phyloP scores from a whole-genome alignment of 2,329 filamentous ascomycete genomes.

The Fusarium poae region DNA sequence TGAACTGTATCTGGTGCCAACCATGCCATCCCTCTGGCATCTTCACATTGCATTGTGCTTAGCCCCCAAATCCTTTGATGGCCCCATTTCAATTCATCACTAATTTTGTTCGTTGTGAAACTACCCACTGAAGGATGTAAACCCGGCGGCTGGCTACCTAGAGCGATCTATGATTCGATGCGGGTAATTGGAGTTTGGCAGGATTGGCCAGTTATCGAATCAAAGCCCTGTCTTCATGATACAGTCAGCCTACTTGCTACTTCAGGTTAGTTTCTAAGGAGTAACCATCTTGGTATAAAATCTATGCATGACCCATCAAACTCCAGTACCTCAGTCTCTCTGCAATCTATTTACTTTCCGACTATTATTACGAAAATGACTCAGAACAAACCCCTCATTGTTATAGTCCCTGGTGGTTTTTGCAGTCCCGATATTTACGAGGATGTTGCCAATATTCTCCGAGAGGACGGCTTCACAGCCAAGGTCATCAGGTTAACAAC shows the following conservation, averaged over 20 bases:
- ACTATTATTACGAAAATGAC: neutral
- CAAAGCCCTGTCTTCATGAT: neutral
- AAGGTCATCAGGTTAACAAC: neutral
- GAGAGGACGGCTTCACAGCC: neutral
- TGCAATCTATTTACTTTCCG: neutral
- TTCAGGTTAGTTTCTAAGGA: neutral
- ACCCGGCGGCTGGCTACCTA: neutral
- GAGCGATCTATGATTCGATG: neutral
- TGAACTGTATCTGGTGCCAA: rapidly evolving
- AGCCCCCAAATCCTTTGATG: neutral
- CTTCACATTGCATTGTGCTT: neutral
- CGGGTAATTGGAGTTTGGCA: neutral
- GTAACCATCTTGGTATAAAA: neutral
- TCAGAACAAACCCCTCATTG: neutral
- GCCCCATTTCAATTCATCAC: neutral
- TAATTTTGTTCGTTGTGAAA: rapidly evolving
- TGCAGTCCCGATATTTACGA: neutral
- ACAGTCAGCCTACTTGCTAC: neutral
- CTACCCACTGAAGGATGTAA: neutral
- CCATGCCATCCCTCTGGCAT: neutral
- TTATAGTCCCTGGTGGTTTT: neutral
- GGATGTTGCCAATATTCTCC: neutral
- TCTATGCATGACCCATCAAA: neutral
- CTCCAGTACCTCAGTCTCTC: too few species aligned
- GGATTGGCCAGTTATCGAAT: neutral